phyloP scores from a whole-genome alignment of 805 yeast genomes.

The Starmerella kuoi region DNA sequence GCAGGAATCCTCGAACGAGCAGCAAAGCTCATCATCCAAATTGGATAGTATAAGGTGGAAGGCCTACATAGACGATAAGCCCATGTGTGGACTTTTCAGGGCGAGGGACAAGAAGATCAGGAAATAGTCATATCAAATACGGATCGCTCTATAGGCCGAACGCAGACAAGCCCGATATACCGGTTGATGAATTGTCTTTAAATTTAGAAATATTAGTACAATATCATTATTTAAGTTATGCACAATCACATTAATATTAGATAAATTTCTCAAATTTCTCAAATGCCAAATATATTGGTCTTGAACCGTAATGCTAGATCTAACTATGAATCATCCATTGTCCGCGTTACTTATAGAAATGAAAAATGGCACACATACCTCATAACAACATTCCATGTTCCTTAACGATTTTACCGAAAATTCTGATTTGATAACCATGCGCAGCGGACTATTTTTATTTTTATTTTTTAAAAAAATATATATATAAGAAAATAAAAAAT shows the following conservation, averaged over 20 bases:
- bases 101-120: slow-evolving; percentile 3
- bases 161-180: not conserved
- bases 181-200: not conserved
- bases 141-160: not conserved
- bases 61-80: not conserved
- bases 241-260: no score
- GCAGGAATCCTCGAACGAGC: slow-evolving; percentile 36
- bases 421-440: no score
- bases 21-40: slow-evolving; percentile 18
- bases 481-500: no score
- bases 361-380: no score
- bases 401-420: no score
- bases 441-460: no score
- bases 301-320: not conserved
- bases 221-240: no score
- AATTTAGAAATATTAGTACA: not conserved
- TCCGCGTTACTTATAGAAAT: no score
- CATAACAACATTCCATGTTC: no score
- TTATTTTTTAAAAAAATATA: no score
- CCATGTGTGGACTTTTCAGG: slow-evolving; percentile 6
- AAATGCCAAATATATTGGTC: no score
- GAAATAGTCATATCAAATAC: not conserved
- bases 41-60: not conserved
- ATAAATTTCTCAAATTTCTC: no score
- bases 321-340: not conserved